Evolutionary conservation across 2,329 filamentous ascomycete species (phyloP).

Genomic region (Nannizziopsis barbatae): DNA sequence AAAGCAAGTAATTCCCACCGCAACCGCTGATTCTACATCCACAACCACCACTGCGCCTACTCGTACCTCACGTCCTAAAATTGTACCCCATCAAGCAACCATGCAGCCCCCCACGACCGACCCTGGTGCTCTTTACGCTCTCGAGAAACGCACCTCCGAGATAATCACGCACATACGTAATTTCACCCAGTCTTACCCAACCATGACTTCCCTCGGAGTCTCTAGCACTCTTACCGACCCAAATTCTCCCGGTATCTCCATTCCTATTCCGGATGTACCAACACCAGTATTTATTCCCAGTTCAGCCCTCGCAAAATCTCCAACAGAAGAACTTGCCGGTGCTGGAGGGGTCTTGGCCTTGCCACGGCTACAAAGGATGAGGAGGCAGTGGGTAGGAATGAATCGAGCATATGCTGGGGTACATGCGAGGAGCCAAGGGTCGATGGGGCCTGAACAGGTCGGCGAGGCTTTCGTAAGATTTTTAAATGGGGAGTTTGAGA

Average conservation of each 20-base stretch:
- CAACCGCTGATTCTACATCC: constrained; percentile 8
- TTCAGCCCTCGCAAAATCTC: constrained; percentile 27
- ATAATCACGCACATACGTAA: constrained; percentile 33
- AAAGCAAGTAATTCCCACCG: constrained; percentile 4
- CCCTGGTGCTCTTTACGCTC: constrained; percentile 32
- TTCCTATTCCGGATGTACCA: constrained; percentile 25
- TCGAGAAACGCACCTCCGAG: constrained; percentile 35
- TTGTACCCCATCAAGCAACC: constrained; percentile 33
- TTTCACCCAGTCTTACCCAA: constrained; percentile 31
- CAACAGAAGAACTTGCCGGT: constrained; percentile 35
- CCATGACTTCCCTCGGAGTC: constrained; percentile 26
- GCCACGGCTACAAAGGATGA: constrained; percentile 34
- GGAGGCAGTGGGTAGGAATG: constrained; percentile 38
- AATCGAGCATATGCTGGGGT: constrained; percentile 33
- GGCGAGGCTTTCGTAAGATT: constrained; percentile 38
- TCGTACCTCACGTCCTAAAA: constrained; percentile 16
- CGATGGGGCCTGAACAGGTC: constrained; percentile 27
- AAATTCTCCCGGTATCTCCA: constrained; percentile 22
- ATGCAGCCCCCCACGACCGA: constrained; percentile 31
- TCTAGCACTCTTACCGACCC: constrained; percentile 9
- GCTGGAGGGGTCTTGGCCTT: constrained; percentile 32
- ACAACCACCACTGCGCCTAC: constrained; percentile 2
- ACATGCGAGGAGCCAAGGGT: constrained; percentile 27
- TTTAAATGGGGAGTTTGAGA: constrained; percentile 35
- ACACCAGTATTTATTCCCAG: constrained; percentile 29